Evolutionary conservation across 148 eudicot genomes (phyloP).

Genomic region (Euryodendron excelsum): DNA sequence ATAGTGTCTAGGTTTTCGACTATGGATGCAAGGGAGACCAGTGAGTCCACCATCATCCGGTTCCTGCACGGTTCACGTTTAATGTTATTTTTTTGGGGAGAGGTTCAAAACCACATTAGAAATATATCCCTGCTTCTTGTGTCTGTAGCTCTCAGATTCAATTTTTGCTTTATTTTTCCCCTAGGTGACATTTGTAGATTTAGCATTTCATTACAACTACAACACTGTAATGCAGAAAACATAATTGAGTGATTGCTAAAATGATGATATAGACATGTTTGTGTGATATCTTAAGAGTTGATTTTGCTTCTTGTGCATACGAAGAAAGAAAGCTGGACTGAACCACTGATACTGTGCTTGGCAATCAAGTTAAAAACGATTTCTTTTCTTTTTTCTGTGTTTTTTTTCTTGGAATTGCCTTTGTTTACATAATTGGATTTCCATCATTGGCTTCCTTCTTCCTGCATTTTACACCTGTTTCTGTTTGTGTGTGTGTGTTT

Average conservation of each 20-base stretch:
- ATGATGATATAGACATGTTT: background rate
- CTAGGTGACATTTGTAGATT: background rate
- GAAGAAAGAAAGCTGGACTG: background rate
- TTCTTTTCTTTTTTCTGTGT: background rate
- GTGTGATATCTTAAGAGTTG: background rate
- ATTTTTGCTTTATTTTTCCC: background rate
- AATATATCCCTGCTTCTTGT: background rate
- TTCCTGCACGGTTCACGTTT: too few relatives aligned
- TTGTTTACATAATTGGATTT: background rate
- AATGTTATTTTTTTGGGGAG: too few relatives aligned
- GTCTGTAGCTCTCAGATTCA: background rate
- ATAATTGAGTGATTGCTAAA: background rate
- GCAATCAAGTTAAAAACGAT: background rate
- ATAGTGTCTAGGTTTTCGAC: too few relatives aligned
- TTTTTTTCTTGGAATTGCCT: background rate
- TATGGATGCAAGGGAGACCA: too few relatives aligned
- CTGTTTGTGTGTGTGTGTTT: too few relatives aligned
- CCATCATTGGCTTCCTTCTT: background rate
- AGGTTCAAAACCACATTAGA: too few relatives aligned
- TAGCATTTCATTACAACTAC: background rate
- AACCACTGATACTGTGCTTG: background rate
- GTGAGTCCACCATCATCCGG: too few relatives aligned
- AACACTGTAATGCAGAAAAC: background rate
- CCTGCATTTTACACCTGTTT: background rate
- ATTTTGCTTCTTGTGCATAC: background rate